Conservation (phyloP, 1,284 basidiomycete species). For the Cryptococcus hybrid region DNA sequence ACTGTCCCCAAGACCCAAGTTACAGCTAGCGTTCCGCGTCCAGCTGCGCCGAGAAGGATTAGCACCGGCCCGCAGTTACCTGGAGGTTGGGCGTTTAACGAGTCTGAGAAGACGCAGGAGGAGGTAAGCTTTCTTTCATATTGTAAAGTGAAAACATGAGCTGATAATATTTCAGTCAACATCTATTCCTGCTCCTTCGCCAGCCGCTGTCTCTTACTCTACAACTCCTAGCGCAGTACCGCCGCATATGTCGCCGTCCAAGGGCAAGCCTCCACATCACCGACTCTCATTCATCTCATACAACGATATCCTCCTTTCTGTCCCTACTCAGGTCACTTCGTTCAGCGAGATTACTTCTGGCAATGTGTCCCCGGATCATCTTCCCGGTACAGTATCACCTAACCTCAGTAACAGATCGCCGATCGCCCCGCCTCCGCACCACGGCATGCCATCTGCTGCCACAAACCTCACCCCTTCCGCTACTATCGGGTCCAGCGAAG, state of each 20-base stretch:
- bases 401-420: slow-evolving; percentile 51
- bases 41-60: slow-evolving; percentile 30
- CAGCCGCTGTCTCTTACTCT: background rate
- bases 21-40: slow-evolving; percentile 17
- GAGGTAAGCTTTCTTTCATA: background rate
- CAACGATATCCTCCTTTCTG: slow-evolving; percentile 72
- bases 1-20: background rate
- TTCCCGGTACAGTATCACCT: slow-evolving; percentile 45
- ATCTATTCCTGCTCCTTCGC: background rate
- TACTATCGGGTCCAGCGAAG: background rate
- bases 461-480: background rate
- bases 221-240: slow-evolving; percentile 47
- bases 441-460: background rate
- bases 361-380: slow-evolving; percentile 46
- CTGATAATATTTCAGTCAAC: background rate
- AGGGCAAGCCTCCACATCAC: slow-evolving; percentile 26
- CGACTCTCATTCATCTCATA: slow-evolving; percentile 83
- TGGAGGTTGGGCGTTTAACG: slow-evolving; percentile 39
- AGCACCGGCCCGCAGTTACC: slow-evolving; percentile 41
- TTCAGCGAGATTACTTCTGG: slow-evolving; percentile 67
- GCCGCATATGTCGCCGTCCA: slow-evolving; percentile 56
- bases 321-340: slow-evolving; percentile 67
- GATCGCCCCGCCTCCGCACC: slow-evolving; percentile 30
- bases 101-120: background rate
- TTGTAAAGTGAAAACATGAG: background rate